Base-by-base conservation (phyloP, 2,329 filamentous ascomycete species). In the Exophiala spinifera region DNA sequence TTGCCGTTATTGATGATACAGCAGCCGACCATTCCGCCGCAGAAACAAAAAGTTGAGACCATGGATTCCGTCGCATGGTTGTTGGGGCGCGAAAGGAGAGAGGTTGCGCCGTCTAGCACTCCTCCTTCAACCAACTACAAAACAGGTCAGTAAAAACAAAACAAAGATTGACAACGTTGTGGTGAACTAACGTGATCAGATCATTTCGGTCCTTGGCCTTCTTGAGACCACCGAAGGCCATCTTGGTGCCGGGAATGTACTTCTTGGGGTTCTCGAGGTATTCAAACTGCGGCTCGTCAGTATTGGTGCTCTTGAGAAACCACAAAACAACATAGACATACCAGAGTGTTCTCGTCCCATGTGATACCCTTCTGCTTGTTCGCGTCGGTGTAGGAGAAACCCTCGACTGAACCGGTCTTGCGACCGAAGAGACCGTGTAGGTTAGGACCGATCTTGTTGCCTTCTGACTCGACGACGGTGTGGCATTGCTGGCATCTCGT, bases 181-280 rank as follows among this genome's bases (percentile, higher is more conserved):
- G 43, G 21, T 39, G 43, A 61, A 83, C 87, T 69, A 88, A 92
- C 87, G 90, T 91, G 85, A 99, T 96, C 70, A 99, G 83, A 78
- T 99, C 92, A 76, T 97, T 96, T 76, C 94, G 85, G 82, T 97
- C 94, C 89, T 97, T 97, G 73, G 85, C 84, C 89, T 99, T 99
- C 91, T 99, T 99, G 73, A 99, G 85, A 76, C 94, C 94, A 80
- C 94, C 94, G 74, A 97, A 99, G 70, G 94, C 94, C 94, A 99
- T 99, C 90, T 97, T 99, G 81, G 94, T 99, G 68, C 94, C 94
- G 67, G 94, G 94, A 65, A 99, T 96, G 86, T 91, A 99, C 85
- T 97, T 97, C 88, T 99, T 99, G 80, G 94, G 94, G 88, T 97
- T 97, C 85, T 99, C 94, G 71, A 99, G 91, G 86, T 99, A 99